These are phyloP conservation scores for Alternaria burnsii DNA, from an alignment of 2,329 filamentous ascomycete species.

Conservation along the genomic window DNA sequence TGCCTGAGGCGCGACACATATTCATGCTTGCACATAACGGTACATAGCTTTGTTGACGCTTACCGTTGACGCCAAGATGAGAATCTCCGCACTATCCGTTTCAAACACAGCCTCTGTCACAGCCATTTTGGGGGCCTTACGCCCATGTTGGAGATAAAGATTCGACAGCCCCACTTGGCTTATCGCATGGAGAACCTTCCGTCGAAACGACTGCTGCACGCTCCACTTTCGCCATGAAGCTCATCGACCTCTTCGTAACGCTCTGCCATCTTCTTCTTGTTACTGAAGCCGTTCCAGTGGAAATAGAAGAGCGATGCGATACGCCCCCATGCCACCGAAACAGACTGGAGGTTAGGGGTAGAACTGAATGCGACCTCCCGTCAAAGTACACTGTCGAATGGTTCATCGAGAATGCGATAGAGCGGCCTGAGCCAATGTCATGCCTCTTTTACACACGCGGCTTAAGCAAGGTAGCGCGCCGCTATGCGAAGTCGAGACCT, in stretches of 20 bases:
- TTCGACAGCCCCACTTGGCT: background rate
- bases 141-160: background rate
- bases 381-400: background rate
- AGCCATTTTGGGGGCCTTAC: background rate
- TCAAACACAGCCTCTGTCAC: background rate
- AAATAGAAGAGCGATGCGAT: background rate
- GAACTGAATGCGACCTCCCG: background rate
- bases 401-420: background rate
- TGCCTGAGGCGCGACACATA: background rate
- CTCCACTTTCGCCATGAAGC: background rate
- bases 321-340: background rate
- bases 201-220: background rate
- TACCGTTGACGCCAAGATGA: background rate
- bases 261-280: background rate
- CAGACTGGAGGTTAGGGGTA: background rate
- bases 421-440: background rate
- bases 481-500: background rate
- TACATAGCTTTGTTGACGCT: background rate
- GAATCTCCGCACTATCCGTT: background rate
- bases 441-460: slow-evolving; percentile 2
- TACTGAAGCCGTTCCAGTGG: background rate
- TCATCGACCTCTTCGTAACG: background rate
- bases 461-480: background rate
- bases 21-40: background rate
- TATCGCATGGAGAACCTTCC: background rate